Conservation (phyloP, 768 basidiomycete species). For the Pseudohyphozyma bogoriensis region DNA sequence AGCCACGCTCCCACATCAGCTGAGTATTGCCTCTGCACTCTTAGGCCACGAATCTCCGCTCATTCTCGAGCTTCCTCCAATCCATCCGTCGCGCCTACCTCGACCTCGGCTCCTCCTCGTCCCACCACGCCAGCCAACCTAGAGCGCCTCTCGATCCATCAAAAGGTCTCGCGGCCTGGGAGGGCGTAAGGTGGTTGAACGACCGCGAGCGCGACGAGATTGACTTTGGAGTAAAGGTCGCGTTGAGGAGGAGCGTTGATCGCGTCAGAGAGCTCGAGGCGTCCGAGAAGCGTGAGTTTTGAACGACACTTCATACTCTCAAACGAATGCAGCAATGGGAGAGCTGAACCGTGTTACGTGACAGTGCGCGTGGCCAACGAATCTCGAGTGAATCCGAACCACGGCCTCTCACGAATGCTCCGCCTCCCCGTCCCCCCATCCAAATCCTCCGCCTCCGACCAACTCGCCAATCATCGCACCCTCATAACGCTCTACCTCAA, state of each 20-base stretch:
- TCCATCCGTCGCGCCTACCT: constrained; percentile 79
- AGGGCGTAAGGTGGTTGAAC: constrained; percentile 46
- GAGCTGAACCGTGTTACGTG: constrained; percentile 4
- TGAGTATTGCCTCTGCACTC: not conserved
- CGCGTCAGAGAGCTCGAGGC: constrained; percentile 78
- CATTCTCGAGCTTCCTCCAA: constrained; percentile 47
- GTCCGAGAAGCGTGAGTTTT: constrained; percentile 68
- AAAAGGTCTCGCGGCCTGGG: constrained; percentile 33
- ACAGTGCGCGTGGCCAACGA: not conserved
- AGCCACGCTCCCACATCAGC: not conserved
- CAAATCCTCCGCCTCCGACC: constrained; percentile 55
- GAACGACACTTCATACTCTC: not conserved
- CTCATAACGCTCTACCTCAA: constrained; percentile 85
- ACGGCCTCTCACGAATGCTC: constrained; percentile 47
- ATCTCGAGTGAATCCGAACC: not conserved
- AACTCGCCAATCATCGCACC: constrained; percentile 81
- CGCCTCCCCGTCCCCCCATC: constrained; percentile 62
- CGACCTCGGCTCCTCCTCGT: constrained; percentile 51
- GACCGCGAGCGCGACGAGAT: constrained; percentile 94
- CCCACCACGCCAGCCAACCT: constrained; percentile 3
- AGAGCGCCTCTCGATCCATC: constrained; percentile 12
- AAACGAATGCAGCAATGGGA: too few species aligned
- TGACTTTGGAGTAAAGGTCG: constrained; percentile 78
- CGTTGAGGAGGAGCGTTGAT: constrained; percentile 74
- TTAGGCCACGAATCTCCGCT: constrained; percentile 23